Base-by-base conservation (phyloP, 1,139 yeast species). In the Blastobotrys elegans region DNA sequence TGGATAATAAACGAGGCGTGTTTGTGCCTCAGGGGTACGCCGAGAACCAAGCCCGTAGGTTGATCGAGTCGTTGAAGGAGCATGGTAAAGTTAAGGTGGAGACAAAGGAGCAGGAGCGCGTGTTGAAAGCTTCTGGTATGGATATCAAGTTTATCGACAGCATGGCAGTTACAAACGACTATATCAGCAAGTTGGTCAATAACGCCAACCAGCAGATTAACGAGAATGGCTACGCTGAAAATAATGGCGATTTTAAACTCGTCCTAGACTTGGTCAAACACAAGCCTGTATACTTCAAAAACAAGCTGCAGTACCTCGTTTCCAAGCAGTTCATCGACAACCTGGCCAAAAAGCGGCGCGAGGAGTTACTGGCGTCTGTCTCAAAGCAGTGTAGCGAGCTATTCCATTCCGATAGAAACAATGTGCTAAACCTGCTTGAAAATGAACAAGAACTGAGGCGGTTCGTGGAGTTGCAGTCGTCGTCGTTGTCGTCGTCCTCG, bases 121-220 rank as follows among this genome's bases (percentile, higher is more conserved):
- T 35, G 13, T 16, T 22, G 4, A 13, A 29, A 6, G 14, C 24
- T 4, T 20, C 14, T 26, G 27, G 31, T 2, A 21, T 16, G 18
- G 17, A 30, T 10, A 16, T 41, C 3, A 16, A 42, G 27, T 26
- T 42, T 42, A 24, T 37, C 6, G 32, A 40, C 4, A 31, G 31
- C 4, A 50, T 47, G 43, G 53, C 58, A 2, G 57, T 61, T 16
- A 47, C 54, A 7, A 27, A 43, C 2, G 43, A 27, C 24, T 56
- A 49, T 33, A 33, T 57, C 11, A 47, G 31, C 1, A 36, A 24
- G 17, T 40, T 46, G 6, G 37, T 32, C 10, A 26, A 20, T 7
- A 24, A 34, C 11, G 40, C 57, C 2, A 45, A 41, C 6, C 24
- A 35, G 2, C 36, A 44, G 13, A 42, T 60, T 10, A 48, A 47